phyloP scores from a whole-genome alignment of 306 rosid genomes.

The Alnus rubra region DNA sequence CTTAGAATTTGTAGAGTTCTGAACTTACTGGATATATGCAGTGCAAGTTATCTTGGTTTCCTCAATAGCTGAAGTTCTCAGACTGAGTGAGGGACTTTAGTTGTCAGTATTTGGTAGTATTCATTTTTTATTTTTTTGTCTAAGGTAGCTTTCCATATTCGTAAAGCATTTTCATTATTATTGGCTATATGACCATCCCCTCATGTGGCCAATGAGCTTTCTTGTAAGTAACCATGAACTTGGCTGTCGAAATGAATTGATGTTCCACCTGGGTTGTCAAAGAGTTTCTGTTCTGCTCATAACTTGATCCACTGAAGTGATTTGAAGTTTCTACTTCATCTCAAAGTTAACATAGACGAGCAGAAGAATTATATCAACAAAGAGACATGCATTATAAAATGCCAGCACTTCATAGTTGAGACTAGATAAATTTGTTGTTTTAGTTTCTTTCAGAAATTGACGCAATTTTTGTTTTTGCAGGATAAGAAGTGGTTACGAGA shows the following conservation, averaged over 20 bases:
- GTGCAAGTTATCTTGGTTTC: not conserved
- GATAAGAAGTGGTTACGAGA: constrained; percentile 60
- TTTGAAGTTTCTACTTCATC: too few species aligned
- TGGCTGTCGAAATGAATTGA: not conserved
- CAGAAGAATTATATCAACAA: not conserved
- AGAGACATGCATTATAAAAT: not conserved
- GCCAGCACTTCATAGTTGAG: not conserved
- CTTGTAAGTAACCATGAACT: not conserved
- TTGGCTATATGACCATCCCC: not conserved
- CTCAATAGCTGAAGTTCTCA: not conserved
- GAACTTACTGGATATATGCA: not conserved
- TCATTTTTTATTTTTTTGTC: not conserved
- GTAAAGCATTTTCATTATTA: not conserved
- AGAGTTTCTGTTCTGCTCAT: not conserved
- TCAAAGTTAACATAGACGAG: not conserved
- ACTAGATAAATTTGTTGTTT: not conserved
- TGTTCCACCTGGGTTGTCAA: not conserved
- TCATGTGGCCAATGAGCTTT: not conserved
- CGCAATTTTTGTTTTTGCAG: constrained; percentile 35
- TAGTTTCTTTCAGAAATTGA: not conserved
- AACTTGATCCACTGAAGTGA: too few species aligned
- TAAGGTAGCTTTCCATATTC: not conserved
- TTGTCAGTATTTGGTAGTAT: not conserved
- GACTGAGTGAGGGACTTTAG: not conserved
- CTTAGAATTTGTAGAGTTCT: not conserved